A percentile compares a stretch with the other conserved stretches of the same genome.
Conservation (phyloP, 495 filamentous ascomycete species). For the Cudoniella acicularis region DNA sequence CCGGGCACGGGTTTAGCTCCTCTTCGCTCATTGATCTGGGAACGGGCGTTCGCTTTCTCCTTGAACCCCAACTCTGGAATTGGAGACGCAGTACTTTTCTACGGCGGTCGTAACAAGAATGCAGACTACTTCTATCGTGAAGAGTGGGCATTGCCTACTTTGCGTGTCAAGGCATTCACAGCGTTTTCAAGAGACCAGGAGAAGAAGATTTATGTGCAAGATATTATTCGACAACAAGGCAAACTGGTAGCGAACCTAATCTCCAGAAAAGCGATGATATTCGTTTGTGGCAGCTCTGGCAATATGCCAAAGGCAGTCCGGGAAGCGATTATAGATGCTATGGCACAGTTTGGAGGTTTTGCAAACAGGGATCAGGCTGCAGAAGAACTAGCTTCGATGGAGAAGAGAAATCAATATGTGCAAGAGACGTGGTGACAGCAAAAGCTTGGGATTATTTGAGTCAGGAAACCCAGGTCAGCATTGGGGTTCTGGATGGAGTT, state of each 20-base stretch:
- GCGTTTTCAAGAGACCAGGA: conserved; percentile 80
- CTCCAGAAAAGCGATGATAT: conserved; percentile 52
- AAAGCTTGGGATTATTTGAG: too few species aligned
- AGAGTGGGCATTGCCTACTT: conserved; percentile 56
- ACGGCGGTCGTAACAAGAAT: conserved; percentile 67
- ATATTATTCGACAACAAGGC: conserved; percentile 64
- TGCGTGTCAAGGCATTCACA: conserved; percentile 54
- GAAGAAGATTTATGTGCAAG: conserved; percentile 86
- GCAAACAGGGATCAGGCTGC: conserved; percentile 42
- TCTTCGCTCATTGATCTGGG: conserved; percentile 73
- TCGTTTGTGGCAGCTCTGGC: conserved; percentile 79
- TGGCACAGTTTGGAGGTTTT: background rate
- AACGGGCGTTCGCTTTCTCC: conserved; percentile 39
- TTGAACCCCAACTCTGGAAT: background rate
- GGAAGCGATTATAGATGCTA: conserved; percentile 69
- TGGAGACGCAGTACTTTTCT: conserved; percentile 58
- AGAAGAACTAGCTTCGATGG: conserved; percentile 55
- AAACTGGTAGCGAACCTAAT: conserved; percentile 56
- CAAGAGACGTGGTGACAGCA: conserved; percentile 82
- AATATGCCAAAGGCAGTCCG: conserved; percentile 88
- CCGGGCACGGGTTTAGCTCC: conserved; percentile 92
- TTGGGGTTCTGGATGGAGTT: too few species aligned
- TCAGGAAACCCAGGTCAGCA: too few species aligned
- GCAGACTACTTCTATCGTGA: conserved; percentile 76
- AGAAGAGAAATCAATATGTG: conserved; percentile 66